These are phyloP conservation scores for Chaetomidium leptoderma DNA, from an alignment of 495 filamentous ascomycete species.

Conservation along the genomic window DNA sequence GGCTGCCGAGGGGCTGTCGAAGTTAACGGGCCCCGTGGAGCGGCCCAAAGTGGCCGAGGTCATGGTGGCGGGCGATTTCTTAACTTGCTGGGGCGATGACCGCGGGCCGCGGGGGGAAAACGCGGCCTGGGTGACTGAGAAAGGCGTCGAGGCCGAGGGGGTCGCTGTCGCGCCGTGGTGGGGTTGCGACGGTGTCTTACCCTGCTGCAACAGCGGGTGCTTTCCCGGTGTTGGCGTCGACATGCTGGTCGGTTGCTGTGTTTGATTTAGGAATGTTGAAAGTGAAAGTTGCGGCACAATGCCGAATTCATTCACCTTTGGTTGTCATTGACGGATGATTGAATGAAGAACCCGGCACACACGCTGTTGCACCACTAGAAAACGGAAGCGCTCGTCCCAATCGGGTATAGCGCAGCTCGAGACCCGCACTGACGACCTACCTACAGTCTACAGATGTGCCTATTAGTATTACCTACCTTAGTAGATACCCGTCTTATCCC, in stretches of 20 bases:
- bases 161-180: conserved; percentile 47
- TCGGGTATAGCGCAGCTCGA: too few species aligned
- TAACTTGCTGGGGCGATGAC: conserved; percentile 52
- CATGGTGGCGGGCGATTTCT: conserved; percentile 51
- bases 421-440: too few species aligned
- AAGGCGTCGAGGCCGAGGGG: conserved; percentile 53
- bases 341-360: too few species aligned
- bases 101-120: conserved; percentile 49
- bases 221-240: conserved; percentile 49
- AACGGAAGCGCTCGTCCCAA: too few species aligned
- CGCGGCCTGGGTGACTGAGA: conserved; percentile 46
- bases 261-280: not conserved
- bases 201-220: conserved; percentile 46
- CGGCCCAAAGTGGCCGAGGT: conserved; percentile 39
- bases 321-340: too few species aligned
- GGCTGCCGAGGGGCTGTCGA: conserved; percentile 51
- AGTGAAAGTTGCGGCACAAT: not conserved
- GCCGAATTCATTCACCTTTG: too few species aligned
- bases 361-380: too few species aligned
- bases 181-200: conserved; percentile 43
- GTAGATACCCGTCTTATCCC: too few species aligned
- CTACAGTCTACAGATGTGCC: too few species aligned
- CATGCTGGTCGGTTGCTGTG: conserved; percentile 29
- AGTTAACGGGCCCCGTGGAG: conserved; percentile 39
- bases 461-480: too few species aligned